These are phyloP conservation scores for Globomyces pollinis-pini DNA, from an alignment of 192 early-diverging fungal species.

Conservation along the genomic window DNA sequence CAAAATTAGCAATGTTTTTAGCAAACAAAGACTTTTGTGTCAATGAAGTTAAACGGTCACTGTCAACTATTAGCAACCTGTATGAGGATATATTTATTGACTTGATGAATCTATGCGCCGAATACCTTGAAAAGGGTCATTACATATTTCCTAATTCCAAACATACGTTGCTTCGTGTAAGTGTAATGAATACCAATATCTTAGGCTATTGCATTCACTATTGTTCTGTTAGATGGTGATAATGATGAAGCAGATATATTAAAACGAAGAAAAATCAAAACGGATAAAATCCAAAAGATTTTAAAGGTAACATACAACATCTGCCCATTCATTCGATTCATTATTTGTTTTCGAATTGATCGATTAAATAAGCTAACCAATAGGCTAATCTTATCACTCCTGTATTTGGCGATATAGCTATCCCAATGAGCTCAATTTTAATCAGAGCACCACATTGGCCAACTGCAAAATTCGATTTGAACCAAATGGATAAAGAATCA, in stretches of 20 bases:
- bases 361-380: conserved; percentile 11
- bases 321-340: background rate
- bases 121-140: conserved; percentile 23
- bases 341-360: background rate
- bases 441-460: conserved; percentile 37
- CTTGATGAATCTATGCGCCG: conserved; percentile 32
- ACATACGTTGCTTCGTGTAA: conserved; percentile 32
- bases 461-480: conserved; percentile 20
- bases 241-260: conserved; percentile 33
- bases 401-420: conserved; percentile 36
- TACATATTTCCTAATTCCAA: conserved; percentile 23
- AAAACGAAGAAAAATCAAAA: conserved; percentile 39
- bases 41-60: conserved; percentile 26
- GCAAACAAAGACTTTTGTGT: conserved; percentile 35
- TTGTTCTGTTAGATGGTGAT: conserved; percentile 36
- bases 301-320: conserved; percentile 36
- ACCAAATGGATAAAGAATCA: conserved; percentile 8
- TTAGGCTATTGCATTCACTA: conserved; percentile 41
- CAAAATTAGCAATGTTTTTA: conserved; percentile 33
- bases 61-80: conserved; percentile 14
- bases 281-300: conserved; percentile 35
- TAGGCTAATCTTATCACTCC: conserved; percentile 40
- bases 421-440: conserved; percentile 30
- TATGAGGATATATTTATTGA: conserved; percentile 40
- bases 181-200: background rate